Conservation (phyloP, 169 alveolate species). For the Plasmodium inui region DNA sequence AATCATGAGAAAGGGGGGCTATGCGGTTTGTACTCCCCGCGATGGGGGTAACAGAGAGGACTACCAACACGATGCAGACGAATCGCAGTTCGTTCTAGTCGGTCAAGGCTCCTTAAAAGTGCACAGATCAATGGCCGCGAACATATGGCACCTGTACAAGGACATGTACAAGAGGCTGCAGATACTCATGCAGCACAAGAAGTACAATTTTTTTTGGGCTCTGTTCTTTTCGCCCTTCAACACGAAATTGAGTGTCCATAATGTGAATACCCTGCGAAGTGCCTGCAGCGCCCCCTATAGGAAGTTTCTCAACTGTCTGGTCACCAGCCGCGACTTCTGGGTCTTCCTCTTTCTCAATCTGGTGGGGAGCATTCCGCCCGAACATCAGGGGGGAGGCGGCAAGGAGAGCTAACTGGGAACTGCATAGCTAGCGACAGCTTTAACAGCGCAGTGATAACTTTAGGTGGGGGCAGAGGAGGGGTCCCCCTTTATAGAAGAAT, state of each 20-base stretch:
- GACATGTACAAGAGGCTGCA: not conserved
- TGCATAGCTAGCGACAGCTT: not conserved
- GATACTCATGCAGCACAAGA: not conserved
- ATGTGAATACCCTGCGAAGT: not conserved
- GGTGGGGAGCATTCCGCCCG: slow-evolving; percentile 1
- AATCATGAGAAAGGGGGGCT: not conserved
- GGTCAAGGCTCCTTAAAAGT: not conserved
- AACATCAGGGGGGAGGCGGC: not conserved
- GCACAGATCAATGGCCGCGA: not conserved
- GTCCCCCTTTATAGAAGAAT: not conserved
- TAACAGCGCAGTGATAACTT: no score
- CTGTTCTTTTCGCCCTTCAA: slow-evolving; percentile 51
- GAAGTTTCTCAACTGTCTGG: not conserved
- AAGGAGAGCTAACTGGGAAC: not conserved
- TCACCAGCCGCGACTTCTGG: not conserved
- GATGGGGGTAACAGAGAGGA: not conserved
- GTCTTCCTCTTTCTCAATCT: slow-evolving; percentile 32
- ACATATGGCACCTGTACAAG: not conserved
- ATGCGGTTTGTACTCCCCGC: not conserved
- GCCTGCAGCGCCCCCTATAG: not conserved
- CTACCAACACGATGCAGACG: not conserved
- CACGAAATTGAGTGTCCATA: slow-evolving; percentile 10
- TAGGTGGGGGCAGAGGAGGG: not conserved
- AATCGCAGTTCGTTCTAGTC: not conserved
- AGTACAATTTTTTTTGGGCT: not conserved